A percentile compares a stretch with the other conserved stretches of the same genome.
Conservation (phyloP, 2,329 filamentous ascomycete genomes). For the Hypomyces perniciosus region DNA sequence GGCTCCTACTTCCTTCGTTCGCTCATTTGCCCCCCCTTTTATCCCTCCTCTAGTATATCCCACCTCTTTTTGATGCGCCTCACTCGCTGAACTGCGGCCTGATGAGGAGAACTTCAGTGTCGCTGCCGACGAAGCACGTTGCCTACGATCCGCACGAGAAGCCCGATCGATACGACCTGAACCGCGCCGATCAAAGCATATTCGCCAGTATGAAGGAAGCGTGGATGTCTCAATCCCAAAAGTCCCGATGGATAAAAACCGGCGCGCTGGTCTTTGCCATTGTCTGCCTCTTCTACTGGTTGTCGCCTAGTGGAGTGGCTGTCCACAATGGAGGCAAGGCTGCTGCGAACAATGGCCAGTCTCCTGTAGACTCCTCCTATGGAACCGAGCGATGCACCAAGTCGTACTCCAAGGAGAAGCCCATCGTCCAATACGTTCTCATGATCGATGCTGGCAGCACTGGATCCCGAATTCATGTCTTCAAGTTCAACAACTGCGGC, state of each 20-base stretch:
- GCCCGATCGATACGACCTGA: slow-evolving; percentile 51
- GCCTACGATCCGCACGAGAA: slow-evolving; percentile 61
- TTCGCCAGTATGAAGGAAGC: slow-evolving; percentile 51
- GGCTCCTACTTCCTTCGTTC: slow-evolving; percentile 3
- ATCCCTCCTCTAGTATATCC: not conserved
- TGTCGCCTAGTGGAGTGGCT: slow-evolving; percentile 53
- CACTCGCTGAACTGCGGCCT: slow-evolving; percentile 21
- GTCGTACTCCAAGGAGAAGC: slow-evolving; percentile 81
- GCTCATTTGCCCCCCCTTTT: slow-evolving; percentile 2
- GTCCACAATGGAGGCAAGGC: slow-evolving; percentile 34
- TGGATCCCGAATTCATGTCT: slow-evolving; percentile 95
- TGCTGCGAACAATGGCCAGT: slow-evolving; percentile 39
- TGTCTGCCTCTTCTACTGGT: slow-evolving; percentile 57
- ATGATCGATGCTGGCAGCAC: slow-evolving; percentile 99
- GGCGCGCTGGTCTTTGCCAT: slow-evolving; percentile 55
- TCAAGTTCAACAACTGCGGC: slow-evolving; percentile 98
- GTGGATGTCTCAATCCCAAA: slow-evolving; percentile 59
- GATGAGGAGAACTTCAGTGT: slow-evolving; percentile 62
- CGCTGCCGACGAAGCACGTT: slow-evolving; percentile 54
- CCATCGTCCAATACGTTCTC: slow-evolving; percentile 91
- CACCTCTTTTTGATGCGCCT: slow-evolving; percentile 18
- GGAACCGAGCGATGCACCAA: slow-evolving; percentile 72
- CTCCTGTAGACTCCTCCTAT: slow-evolving; percentile 54
- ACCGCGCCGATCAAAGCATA: slow-evolving; percentile 40
- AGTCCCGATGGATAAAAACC: slow-evolving; percentile 60